Percentiles rank a stretch among this genome's conserved stretches.
Conservation (phyloP, 2,329 filamentous ascomycete species). For the Didymella pomorum region DNA sequence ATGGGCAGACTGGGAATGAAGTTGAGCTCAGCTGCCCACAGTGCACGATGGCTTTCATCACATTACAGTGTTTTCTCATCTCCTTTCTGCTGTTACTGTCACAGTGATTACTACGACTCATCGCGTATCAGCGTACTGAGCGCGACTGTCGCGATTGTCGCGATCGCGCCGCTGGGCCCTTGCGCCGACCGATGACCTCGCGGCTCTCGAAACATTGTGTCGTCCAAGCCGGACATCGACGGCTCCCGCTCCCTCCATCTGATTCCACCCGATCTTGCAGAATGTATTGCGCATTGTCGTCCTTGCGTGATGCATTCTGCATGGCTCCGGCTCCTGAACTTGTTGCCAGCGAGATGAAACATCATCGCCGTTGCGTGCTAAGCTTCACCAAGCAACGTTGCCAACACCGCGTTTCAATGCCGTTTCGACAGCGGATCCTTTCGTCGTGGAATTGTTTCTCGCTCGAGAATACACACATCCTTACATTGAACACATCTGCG, state of each 20-base stretch:
- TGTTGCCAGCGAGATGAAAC: constrained; percentile 10
- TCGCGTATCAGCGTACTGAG: too few relatives aligned
- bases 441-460: not conserved
- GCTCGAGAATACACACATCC: too few relatives aligned
- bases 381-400: constrained; percentile 17
- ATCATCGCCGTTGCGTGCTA: constrained; percentile 5
- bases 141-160: too few relatives aligned
- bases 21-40: not conserved
- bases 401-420: constrained; percentile 12
- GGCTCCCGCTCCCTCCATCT: not conserved
- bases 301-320: not conserved
- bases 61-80: constrained; percentile 7
- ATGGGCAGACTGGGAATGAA: not conserved
- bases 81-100: not conserved
- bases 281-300: not conserved
- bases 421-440: constrained; percentile 4
- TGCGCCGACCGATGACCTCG: not conserved
- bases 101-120: not conserved
- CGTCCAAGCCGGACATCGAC: too few relatives aligned
- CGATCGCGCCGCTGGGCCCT: too few relatives aligned
- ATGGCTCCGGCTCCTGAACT: not conserved
- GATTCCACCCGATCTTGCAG: not conserved
- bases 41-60: not conserved
- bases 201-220: not conserved
- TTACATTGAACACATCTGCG: not conserved